Evolutionary conservation across 1,284 basidiomycete species (phyloP), one percentile per base, ranked within the genome.

Genomic region (Fomes fomentarius): DNA sequence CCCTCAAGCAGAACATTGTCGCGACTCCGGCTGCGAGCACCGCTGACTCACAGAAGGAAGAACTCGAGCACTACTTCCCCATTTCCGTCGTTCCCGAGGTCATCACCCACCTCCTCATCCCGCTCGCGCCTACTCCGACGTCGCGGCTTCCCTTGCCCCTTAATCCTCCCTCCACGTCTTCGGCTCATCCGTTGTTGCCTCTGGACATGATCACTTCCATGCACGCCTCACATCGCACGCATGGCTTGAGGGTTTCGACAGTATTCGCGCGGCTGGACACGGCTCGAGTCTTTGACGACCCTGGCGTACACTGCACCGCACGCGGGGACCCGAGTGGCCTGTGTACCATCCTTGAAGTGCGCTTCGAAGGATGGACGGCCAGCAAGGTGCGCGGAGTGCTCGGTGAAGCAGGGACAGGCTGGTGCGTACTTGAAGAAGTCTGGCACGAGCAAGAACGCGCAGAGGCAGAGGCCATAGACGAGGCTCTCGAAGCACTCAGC

Each of bases 71-170:
- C 58, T 91, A 89, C 70, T 89, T 91, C 69, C 68, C 76, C 21
- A 57, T 70, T 15, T 67, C 74, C 21, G 43, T 63, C 19, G 56
- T 66, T 19, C 69, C 80, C 19, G 65, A 73, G n/a, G 79, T 85
- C 11, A 83, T 80, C 10, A 89, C 89, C 3, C 77, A 78, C 61
- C 79, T 92, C 43, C 78, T 89, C 52, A 79, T 92, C 41, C 89
- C 89, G 50, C 80, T 92, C 50, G 85, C 84, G 0, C 87, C 89
- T 1, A 87, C 85, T 4, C 83, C 87, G 4, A 82, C 84, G 0
- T 69, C 77, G 3, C 82, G 84, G 21, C 69, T 82, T n/a, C 87
- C 88, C 1, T 75, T 90, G 69, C 78, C 14, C 57, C 68, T 25
- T 66, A 71, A 49, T 65, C 73, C 26, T 39, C 63, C 30, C 15